Evolutionary conservation across 352 stramenopile genomes (phyloP).

Genomic region (Phytophthora cryptogea): DNA sequence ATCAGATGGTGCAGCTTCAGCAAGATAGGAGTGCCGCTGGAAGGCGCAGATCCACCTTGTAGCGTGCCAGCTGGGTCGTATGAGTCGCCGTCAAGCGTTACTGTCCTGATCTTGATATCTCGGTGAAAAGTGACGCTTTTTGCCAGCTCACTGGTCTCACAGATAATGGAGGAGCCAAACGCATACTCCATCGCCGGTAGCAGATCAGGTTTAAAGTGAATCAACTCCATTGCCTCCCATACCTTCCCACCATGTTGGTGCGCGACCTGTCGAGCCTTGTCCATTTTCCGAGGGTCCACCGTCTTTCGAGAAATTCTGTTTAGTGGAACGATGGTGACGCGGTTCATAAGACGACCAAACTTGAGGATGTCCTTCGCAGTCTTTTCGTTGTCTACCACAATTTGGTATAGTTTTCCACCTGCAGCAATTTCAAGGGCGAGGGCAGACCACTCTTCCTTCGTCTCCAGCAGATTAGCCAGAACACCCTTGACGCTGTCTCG

Average conservation of each 20-base stretch:
- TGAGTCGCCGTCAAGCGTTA: slow-evolving; percentile 98
- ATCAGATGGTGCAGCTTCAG: slow-evolving; percentile 85
- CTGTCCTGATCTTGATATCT: slow-evolving; percentile 95
- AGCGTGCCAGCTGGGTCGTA: slow-evolving; percentile 98
- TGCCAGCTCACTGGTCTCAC: slow-evolving; percentile 93
- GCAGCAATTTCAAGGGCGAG: slow-evolving; percentile 98
- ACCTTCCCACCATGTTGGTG: slow-evolving; percentile 90
- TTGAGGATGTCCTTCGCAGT: slow-evolving; percentile 98
- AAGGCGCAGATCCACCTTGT: slow-evolving; percentile 87
- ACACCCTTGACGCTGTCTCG: slow-evolving; percentile 96
- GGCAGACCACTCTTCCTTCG: slow-evolving; percentile 92
- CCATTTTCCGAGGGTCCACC: slow-evolving; percentile 74
- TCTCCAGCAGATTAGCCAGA: slow-evolving; percentile 95
- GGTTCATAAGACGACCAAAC: slow-evolving; percentile 94
- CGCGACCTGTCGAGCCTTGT: slow-evolving; percentile 86
- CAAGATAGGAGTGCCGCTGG: slow-evolving; percentile 73
- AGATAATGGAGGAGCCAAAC: slow-evolving; percentile 98
- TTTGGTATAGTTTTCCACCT: slow-evolving; percentile 98
- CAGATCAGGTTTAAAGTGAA: slow-evolving; percentile 97
- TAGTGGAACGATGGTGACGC: slow-evolving; percentile 99
- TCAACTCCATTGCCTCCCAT: slow-evolving; percentile 94
- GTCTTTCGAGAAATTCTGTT: slow-evolving; percentile 95
- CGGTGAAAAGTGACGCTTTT: slow-evolving; percentile 88
- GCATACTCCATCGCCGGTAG: slow-evolving; percentile 97
- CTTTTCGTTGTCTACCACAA: slow-evolving; percentile 99